Evolutionary conservation across 2,329 filamentous ascomycete genomes (phyloP), one percentile per base, ranked within the genome.

Genomic region (Botrytis elliptica): DNA sequence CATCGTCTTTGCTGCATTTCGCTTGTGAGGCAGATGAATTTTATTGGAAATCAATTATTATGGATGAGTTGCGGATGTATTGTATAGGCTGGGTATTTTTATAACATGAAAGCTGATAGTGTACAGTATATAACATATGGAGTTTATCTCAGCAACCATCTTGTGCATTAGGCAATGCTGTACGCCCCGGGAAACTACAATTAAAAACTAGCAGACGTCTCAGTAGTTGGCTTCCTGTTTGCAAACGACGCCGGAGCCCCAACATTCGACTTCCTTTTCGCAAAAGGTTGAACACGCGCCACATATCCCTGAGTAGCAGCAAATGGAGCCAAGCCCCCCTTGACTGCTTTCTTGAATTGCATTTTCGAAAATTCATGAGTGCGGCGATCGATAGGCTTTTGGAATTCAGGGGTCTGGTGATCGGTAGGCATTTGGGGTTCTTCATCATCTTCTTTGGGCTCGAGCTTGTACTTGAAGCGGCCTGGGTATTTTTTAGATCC

Each of bases 321-420:
- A 1, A 57, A 57, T 9, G 66, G 66, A 9, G 66, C 66, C 25
- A 69, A 57, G 9, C 66, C 49, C 3, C 7, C 18, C 18, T 42
- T 33, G 5, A 69, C 49, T 18, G 66, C 66, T 12, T 22, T 69
- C 1, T 29, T 40, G 18, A 69, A 69, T 44, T 69, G 66, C 49
- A 42, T 25, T 10, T 69, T 69, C 6, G 66, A 69, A 22, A 69
- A 69, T 69, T 69, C 66, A 14, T 69, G 38, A 77, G 42, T 77
- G 70, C 36, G 80, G 79, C 59, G 82, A 76, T 6, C 66, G 49
- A 65, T 40, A 3, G 36, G 60, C 64, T 40, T 33, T 6, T 46
- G 40, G 5, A 42, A 55, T 33, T 68, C 49, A n/a, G 55, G 36
- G 77, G 40, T 76, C 65, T 29, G 80, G 79, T 57, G 82, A 76